Base-by-base conservation (phyloP, 2,329 filamentous ascomycete genomes). In the Fusarium sarcochroum region DNA sequence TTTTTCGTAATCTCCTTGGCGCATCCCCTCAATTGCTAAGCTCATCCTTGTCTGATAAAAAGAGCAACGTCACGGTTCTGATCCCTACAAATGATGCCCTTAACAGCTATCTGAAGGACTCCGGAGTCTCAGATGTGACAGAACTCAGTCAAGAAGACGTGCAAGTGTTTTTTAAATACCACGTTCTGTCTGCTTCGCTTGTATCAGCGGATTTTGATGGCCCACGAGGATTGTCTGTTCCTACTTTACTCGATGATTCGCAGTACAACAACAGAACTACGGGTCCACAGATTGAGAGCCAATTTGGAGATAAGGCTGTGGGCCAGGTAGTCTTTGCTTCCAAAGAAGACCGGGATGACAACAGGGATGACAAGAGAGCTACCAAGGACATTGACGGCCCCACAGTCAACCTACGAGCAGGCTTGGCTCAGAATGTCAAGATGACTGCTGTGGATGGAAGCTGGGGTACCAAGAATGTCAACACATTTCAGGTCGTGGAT, bases 361-460 rank as follows among this genome's bases (percentile, higher is more conserved):
- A 32, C 9, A 20, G 18, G 2, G 45, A 27, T 0, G 30, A 51
- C 1, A 58, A 58, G 37, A 55, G 50, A 5, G 25, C 42, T 2
- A 58, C 63, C n/a, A 37, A 50, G 3, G 53, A 63, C 13, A 25
- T 32, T 13, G 25, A 42, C 4, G 63, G 61, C 4, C 54, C 63
- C 4, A 23, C 35, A 1, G 53, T 73, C 6, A 55, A 51, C 2
- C 14, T 73, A 2, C 40, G 69, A 18, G 66, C 61, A 1, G 71
- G 71, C 7, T 14, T 72, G 49, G 68, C 57, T 4, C 56, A 73
- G 10, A 58, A 73, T n/a, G 55, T 63, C 5, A 40, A 52, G 21
- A 72, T 73, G 70, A 70, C 66, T 7, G 59, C 63, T 3, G 38
- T 73, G 2, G 71, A 73, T 61, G 71, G 68, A 2, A 35, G 37